Evolutionary conservation across 805 yeast genomes (phyloP), one percentile per base, ranked within the genome.

Genomic region (Cyberlindnera meyerae): DNA sequence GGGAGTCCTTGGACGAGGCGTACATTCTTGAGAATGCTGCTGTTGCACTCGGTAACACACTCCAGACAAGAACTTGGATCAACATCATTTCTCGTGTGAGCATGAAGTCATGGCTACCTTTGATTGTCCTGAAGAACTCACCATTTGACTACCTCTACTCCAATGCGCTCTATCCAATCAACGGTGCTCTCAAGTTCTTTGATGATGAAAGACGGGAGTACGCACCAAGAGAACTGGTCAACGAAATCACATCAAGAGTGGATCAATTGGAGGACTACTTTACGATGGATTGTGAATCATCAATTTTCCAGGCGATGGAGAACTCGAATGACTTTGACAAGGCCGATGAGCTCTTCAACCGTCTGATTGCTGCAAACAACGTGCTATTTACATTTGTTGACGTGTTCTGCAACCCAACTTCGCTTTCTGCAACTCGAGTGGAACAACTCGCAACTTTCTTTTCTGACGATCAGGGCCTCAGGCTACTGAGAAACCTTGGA

Each of bases 111-210:
- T 71, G 83, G 67, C 43, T 77, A 12, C 57, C 65, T 2, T 65
- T 75, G 25, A 52, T 81, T 7, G 63, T 71, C 2, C 49, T 78
- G 37, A 59, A 66, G 8, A 70, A 76, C 36, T 71, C 75, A 3
- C 82, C 90, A 0, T 80, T 67, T 53, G 88, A 82, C 48, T 77
- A 70, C 46, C 65, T 71, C 5, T 60, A 68, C 24, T 75, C 86
- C 2, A 70, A 69, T 41, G 73, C 79, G 0, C 57, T 77, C 44
- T 63, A 68, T 27, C 73, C 78, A 15, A 56, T 77, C 21, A 62
- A 74, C 22, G 77, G 75, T 17, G 70, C 77, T 2, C 60, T 80
- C 29, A 76, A 73, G 47, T 66, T 66, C 32, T 69, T 78, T 37
- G 83, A 77, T 49, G 77, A 73, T 30, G 75, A 74, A 29, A 63